Evolutionary conservation across 2,329 filamentous ascomycete genomes (phyloP).

Genomic region (Phoma sp.): DNA sequence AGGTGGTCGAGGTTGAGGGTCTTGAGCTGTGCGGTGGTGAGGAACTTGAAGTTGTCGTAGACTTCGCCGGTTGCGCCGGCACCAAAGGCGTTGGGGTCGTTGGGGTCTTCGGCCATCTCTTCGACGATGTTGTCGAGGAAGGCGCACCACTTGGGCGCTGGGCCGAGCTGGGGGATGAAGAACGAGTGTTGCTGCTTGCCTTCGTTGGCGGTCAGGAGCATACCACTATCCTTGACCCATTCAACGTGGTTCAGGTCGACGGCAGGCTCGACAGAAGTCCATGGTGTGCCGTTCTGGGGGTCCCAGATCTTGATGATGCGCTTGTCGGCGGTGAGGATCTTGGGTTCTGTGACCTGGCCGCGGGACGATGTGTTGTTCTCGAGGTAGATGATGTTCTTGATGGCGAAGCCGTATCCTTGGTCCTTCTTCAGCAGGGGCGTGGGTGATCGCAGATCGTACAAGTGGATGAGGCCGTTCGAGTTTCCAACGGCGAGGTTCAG

Average conservation of each 20-base stretch:
- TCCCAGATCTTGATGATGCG: slow-evolving; percentile 98
- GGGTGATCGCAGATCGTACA: slow-evolving; percentile 91
- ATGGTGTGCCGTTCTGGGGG: slow-evolving; percentile 78
- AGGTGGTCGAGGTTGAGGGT: slow-evolving; percentile 86
- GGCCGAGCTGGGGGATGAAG: slow-evolving; percentile 91
- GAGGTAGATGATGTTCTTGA: slow-evolving; percentile 79
- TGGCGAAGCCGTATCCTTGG: slow-evolving; percentile 91
- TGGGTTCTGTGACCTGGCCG: slow-evolving; percentile 70
- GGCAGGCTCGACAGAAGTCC: slow-evolving; percentile 93
- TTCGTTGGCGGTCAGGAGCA: slow-evolving; percentile 96
- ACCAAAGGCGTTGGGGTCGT: slow-evolving; percentile 64
- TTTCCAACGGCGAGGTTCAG: slow-evolving; percentile 85
- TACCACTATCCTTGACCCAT: slow-evolving; percentile 89
- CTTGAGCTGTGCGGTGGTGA: slow-evolving; percentile 85
- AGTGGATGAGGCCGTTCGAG: slow-evolving; percentile 84
- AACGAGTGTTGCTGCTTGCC: slow-evolving; percentile 94
- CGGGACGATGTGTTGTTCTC: slow-evolving; percentile 68
- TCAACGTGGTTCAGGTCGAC: slow-evolving; percentile 95
- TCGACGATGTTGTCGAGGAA: slow-evolving; percentile 98
- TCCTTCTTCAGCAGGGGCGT: slow-evolving; percentile 88
- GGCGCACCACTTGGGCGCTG: slow-evolving; percentile 92
- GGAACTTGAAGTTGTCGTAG: slow-evolving; percentile 99
- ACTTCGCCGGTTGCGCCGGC: slow-evolving; percentile 72
- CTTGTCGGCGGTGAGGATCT: slow-evolving; percentile 91
- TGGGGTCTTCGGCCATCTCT: slow-evolving; percentile 88